Evolutionary conservation across 2,329 filamentous ascomycete genomes (phyloP).

Genomic region (Penicillium sp.): DNA sequence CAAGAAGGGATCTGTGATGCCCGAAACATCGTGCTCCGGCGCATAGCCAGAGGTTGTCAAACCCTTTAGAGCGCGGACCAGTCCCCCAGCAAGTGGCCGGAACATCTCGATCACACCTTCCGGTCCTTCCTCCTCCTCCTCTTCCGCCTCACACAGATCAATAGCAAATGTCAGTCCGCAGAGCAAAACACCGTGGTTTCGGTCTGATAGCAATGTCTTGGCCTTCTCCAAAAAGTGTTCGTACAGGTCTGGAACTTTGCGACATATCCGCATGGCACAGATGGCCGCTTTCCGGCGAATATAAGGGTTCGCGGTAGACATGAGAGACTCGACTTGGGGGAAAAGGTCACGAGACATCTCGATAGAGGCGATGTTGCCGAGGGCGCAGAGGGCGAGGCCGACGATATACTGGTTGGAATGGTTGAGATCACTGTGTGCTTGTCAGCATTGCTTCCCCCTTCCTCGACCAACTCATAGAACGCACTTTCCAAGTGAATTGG

Average conservation of each 20-base stretch:
- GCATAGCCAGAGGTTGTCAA: slow-evolving; percentile 94
- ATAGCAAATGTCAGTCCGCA: slow-evolving; percentile 88
- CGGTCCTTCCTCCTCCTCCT: slow-evolving; percentile 86
- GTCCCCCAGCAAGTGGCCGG: slow-evolving; percentile 72
- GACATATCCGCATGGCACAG: slow-evolving; percentile 98
- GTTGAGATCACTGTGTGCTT: slow-evolving; percentile 69
- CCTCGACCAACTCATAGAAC: slow-evolving; percentile 18
- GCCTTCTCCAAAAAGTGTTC: slow-evolving; percentile 97
- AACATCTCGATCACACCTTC: slow-evolving; percentile 88
- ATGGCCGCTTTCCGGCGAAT: slow-evolving; percentile 94
- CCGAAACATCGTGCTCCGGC: slow-evolving; percentile 95
- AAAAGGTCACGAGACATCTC: slow-evolving; percentile 99
- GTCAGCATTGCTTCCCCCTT: slow-evolving; percentile 33
- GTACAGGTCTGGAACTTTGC: slow-evolving; percentile 93
- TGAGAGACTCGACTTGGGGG: slow-evolving; percentile 84
- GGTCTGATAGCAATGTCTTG: slow-evolving; percentile 77
- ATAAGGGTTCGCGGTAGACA: slow-evolving; percentile 95
- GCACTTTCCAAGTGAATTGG: slow-evolving; percentile 96
- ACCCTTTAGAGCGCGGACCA: slow-evolving; percentile 88
- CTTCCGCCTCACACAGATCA: slow-evolving; percentile 90
- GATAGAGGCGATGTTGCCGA: slow-evolving; percentile 95
- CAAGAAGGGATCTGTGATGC: slow-evolving; percentile 94
- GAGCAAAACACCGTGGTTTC: slow-evolving; percentile 91
- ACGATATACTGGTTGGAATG: slow-evolving; percentile 99
- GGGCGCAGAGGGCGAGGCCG: slow-evolving; percentile 87